These are phyloP conservation scores for Ambrosia trifida DNA, from an alignment of 129 eudicot genomes.

Conservation along the genomic window DNA sequence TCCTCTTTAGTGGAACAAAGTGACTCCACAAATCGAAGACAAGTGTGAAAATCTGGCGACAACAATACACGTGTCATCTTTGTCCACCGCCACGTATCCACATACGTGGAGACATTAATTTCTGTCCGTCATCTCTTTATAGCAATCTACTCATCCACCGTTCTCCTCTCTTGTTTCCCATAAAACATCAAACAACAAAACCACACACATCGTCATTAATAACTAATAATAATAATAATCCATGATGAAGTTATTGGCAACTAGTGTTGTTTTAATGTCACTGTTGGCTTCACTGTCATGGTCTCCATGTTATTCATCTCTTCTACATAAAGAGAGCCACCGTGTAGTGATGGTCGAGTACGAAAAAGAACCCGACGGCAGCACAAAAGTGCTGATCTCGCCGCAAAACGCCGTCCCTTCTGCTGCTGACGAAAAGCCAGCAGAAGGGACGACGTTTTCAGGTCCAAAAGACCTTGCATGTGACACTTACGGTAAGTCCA, in stretches of 20 bases:
- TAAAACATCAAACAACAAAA: neutral
- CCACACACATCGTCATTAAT: neutral
- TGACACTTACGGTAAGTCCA: conserved; percentile 60
- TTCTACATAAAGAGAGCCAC: conserved; percentile 51
- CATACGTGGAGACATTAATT: neutral
- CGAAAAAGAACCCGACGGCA: conserved; percentile 41
- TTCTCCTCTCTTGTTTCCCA: neutral
- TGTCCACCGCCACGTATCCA: conserved; percentile 6
- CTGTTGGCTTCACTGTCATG: conserved; percentile 38
- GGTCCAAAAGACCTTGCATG: conserved; percentile 51
- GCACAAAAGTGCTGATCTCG: conserved; percentile 56
- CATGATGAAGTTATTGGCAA: conserved; percentile 61
- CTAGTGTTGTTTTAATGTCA: conserved; percentile 45
- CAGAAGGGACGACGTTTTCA: neutral
- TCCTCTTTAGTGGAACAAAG: too few species aligned
- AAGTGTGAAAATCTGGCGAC: conserved; percentile 2
- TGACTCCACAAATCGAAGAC: conserved; percentile 16
- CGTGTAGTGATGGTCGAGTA: conserved; percentile 56
- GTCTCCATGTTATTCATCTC: conserved; percentile 36
- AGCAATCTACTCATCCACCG: conserved; percentile 15
- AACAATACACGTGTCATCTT: conserved; percentile 30
- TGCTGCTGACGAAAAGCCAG: neutral
- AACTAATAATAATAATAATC: too few species aligned
- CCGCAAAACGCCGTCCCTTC: conserved; percentile 34
- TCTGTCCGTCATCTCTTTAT: neutral